A percentile compares a stretch with the other conserved stretches of the same genome.
Evolutionary conservation across 1,139 yeast species (phyloP).

Genomic region (Yamadazyma dushanensis): DNA sequence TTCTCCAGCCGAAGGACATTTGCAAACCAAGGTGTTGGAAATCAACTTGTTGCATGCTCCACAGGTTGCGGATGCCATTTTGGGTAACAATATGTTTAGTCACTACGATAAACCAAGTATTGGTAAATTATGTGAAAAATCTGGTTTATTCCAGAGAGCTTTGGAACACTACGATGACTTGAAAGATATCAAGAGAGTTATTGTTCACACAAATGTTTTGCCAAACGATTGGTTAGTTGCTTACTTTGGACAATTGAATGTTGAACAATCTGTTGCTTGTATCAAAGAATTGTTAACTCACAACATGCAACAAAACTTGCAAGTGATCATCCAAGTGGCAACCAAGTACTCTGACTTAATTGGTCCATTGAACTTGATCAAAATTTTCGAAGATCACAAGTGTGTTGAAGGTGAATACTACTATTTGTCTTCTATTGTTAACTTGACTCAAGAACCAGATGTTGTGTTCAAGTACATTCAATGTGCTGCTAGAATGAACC

Average conservation of each 20-base stretch:
- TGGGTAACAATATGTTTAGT: conserved; percentile 93
- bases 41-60: conserved; percentile 95
- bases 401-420: conserved; percentile 92
- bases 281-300: conserved; percentile 80
- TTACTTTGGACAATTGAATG: conserved; percentile 91
- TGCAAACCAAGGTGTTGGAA: conserved; percentile 93
- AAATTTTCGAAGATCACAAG: conserved; percentile 89
- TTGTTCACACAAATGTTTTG: conserved; percentile 81
- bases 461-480: conserved; percentile 96
- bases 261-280: conserved; percentile 89
- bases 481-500: conserved; percentile 89
- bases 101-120: conserved; percentile 93
- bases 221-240: conserved; percentile 93
- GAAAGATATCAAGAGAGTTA: conserved; percentile 92
- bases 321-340: conserved; percentile 93
- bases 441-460: conserved; percentile 89
- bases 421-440: conserved; percentile 90
- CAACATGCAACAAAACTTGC: conserved; percentile 85
- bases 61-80: conserved; percentile 98
- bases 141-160: conserved; percentile 92
- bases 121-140: conserved; percentile 90
- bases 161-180: conserved; percentile 93
- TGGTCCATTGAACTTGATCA: conserved; percentile 82
- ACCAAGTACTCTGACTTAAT: conserved; percentile 93
- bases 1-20: conserved; percentile 91